Evolutionary conservation across 2,329 filamentous ascomycete species (phyloP), one percentile per base, ranked within the genome.

Genomic region (Colletotrichum sp.): DNA sequence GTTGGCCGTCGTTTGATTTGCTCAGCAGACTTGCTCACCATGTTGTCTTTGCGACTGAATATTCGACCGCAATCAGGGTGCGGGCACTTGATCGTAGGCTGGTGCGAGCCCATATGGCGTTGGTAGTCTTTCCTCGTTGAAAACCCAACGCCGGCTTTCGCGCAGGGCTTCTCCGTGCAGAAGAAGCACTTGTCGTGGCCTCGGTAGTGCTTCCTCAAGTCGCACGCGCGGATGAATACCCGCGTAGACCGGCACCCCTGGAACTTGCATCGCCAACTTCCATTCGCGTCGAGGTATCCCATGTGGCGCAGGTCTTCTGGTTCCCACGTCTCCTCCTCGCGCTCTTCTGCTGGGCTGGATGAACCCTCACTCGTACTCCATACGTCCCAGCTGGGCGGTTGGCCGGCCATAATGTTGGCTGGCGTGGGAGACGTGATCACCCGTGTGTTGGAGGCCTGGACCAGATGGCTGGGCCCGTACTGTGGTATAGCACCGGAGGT

Each of bases 111-210:
- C 66, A 73, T 70, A 14, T 73, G 71, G 2, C 71, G 66, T 39
- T 70, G 66, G 12, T 70, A 73, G 24, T 73, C 71, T n/a, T 73
- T 73, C 18, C 57, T 34, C 8, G 71, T 70, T 8, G 71, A 59
- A 26, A 73, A 73, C 7, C 66, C 71, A 7, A 74, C 60, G 7
- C 72, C 60, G 1, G 72, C 72, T 14, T 30, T 32, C 4, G 57
- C 61, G 32, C 72, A 74, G 16, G 68, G 68, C 60, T 48, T 34
- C 36, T 74, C 72, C 4, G 72, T 32, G 36, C 71, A 73, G 66
- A 73, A 73, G 36, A 73, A 73, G 57, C 36, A 70, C 39, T 73
- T 73, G 3, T 70, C 71, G 39, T 73, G 66, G 16, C 71, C 71
- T 7, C 71, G 71, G 59, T 36, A 70, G 14, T 73, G 71, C 26